phyloP scores from a whole-genome alignment of 441 rosid genomes.

The Syzygium malaccense region DNA sequence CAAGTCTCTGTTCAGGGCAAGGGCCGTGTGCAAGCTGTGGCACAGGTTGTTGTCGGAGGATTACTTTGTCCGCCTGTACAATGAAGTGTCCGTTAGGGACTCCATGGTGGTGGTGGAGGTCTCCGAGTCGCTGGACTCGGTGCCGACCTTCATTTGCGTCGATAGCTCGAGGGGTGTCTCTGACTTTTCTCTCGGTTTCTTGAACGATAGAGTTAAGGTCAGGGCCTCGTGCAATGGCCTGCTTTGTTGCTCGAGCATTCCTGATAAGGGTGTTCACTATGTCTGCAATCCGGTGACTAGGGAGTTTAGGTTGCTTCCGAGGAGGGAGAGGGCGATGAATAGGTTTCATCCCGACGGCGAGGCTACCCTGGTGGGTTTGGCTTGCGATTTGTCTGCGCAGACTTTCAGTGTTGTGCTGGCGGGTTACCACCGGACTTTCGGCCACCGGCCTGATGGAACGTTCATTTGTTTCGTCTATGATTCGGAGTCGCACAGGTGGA shows the following conservation, averaged over 20 bases:
- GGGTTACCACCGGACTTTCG: conserved; percentile 70
- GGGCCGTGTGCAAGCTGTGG: conserved; percentile 79
- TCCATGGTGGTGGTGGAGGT: conserved; percentile 56
- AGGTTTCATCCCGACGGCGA: conserved; percentile 81
- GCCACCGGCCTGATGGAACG: conserved; percentile 75
- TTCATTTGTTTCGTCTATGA: conserved; percentile 73
- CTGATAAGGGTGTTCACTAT: conserved; percentile 68
- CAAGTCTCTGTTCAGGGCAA: conserved; percentile 53
- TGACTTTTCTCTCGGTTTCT: conserved; percentile 61
- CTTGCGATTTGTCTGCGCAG: conserved; percentile 29
- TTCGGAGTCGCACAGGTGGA: conserved; percentile 71
- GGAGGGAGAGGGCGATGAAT: conserved; percentile 63
- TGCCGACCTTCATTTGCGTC: conserved; percentile 54
- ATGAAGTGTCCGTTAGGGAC: conserved; percentile 43
- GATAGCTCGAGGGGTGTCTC: conserved; percentile 53
- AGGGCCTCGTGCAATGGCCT: conserved; percentile 84
- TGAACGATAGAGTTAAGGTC: conserved; percentile 61
- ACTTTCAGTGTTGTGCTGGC: conserved; percentile 71
- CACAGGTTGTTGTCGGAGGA: conserved; percentile 43
- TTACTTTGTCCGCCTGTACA: conserved; percentile 50
- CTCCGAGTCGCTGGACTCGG: conserved; percentile 40
- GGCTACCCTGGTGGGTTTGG: conserved; percentile 79
- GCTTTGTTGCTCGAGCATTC: conserved; percentile 76
- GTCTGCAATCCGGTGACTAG: conserved; percentile 84
- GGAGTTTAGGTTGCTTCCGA: conserved; percentile 58